Evolutionary conservation across 176 grass and related monocot genomes (phyloP), one percentile per base, ranked within the genome.

Genomic region (Juncus inflexus): DNA sequence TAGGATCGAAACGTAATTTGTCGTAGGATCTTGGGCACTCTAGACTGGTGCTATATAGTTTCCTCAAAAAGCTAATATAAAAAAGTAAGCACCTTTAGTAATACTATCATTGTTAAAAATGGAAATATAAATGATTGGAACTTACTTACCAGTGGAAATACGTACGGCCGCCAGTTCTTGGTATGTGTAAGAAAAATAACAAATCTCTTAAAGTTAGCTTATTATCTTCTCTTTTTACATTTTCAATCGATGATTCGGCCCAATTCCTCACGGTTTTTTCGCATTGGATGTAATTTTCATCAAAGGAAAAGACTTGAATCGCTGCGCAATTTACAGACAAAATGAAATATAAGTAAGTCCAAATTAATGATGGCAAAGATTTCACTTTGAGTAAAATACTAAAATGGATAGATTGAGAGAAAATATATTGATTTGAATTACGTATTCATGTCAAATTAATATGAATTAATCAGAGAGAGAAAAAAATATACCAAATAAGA

Each of bases 171-270:
- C 95, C 95, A 35, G 95, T 99, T 52, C 95, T 77, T 2, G 95
- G 95, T 66, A 99, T 82, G 53, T 99, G 95, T 9, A 99, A 81
- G 74, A 99, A 99, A 82, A 99, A 90, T 70, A 99, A 78, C 63
- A 99, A 52, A 72, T 99, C 95, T 65, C 81, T 90, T 28, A 99
- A 83, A 65, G 35, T 94, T 45, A 82, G 73, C 3, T 84, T 92
- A 28, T 28, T 28, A 52, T 87, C 86, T 6, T 70, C 80, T 54
- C 49, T 78, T 4, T 54, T 78, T 6, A 51, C 62, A n/a, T 51
- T 77, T 63, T 79, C 83, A 12, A 35, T 70, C 0, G 42, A 72
- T 40, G 69, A 84, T 41, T 73, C 78, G 15, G 76, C 95, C 95
- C 95, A 99, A 3, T 78, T 74, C 47, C 64, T 80, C 37, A 99